phyloP scores from a whole-genome alignment of 2,329 filamentous ascomycete species.

The Immersiporthe knoxdaviesiana region DNA sequence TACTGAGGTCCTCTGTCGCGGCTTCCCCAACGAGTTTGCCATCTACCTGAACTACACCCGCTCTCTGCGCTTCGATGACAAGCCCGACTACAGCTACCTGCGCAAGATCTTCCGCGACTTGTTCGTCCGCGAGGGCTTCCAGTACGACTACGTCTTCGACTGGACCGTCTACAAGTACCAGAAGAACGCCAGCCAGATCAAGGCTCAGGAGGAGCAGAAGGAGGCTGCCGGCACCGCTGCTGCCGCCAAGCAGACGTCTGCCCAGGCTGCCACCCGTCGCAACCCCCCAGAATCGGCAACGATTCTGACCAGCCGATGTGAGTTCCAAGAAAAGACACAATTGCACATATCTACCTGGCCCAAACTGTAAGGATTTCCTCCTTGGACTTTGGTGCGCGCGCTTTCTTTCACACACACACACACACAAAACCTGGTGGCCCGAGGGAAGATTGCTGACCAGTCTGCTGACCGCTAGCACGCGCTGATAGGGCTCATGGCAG shows the following conservation, averaged over 20 bases:
- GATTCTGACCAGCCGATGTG: slow-evolving; percentile 58
- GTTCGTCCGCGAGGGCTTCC: slow-evolving; percentile 98
- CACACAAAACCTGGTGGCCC: slow-evolving; percentile 70
- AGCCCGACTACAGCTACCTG: slow-evolving; percentile 99
- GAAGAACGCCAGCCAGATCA: slow-evolving; percentile 96
- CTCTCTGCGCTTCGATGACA: slow-evolving; percentile 98
- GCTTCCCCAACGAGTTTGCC: slow-evolving; percentile 98
- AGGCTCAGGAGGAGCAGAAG: slow-evolving; percentile 78
- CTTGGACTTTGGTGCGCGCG: slow-evolving; percentile 84
- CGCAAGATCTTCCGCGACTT: slow-evolving; percentile 99
- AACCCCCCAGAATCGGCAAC: slow-evolving; percentile 70
- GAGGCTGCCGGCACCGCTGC: slow-evolving; percentile 64
- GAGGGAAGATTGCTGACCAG: slow-evolving; percentile 74
- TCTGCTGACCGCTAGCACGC: slow-evolving; percentile 83
- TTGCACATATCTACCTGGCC: slow-evolving; percentile 55
- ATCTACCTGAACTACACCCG: slow-evolving; percentile 99
- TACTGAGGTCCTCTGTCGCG: slow-evolving; percentile 96
- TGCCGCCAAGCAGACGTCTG: slow-evolving; percentile 61
- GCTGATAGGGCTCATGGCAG: slow-evolving; percentile 61
- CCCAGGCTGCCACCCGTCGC: slow-evolving; percentile 70
- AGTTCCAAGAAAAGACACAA: slow-evolving; percentile 62
- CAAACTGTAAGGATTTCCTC: slow-evolving; percentile 81
- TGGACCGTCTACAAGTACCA: slow-evolving; percentile 99
- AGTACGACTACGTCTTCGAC: slow-evolving; percentile 99
- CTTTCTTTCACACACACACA: no score